Evolutionary conservation across 257 asterid genomes (phyloP).

Genomic region (Solanum rostratum): DNA sequence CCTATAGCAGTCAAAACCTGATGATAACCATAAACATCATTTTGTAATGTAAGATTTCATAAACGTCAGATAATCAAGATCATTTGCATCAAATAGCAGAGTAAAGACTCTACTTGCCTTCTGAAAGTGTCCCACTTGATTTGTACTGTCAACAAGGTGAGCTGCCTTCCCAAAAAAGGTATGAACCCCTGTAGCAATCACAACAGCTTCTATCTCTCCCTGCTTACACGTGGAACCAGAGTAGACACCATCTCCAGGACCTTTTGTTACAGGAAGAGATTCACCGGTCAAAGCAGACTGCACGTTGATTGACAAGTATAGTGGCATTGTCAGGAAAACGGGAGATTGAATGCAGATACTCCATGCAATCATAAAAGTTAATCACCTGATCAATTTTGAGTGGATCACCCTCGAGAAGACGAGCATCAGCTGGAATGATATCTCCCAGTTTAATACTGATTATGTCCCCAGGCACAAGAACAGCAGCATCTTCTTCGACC

Average conservation of each 20-base stretch:
- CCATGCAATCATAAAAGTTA: constrained; percentile 3
- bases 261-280: constrained; percentile 93
- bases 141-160: constrained; percentile 87
- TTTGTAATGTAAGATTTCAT: background rate
- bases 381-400: constrained; percentile 87
- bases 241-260: constrained; percentile 92
- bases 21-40: background rate
- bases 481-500: constrained; percentile 77
- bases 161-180: constrained; percentile 98
- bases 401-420: constrained; percentile 95
- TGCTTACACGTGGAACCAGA: constrained; percentile 99
- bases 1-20: constrained; percentile 97
- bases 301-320: constrained; percentile 5
- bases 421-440: constrained; percentile 92
- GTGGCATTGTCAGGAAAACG: background rate
- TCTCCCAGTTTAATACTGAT: constrained; percentile 89
- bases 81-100: background rate
- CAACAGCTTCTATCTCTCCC: constrained; percentile 89
- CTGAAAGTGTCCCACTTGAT: constrained; percentile 96
- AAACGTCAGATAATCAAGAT: background rate
- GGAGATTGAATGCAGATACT: background rate
- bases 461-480: constrained; percentile 88
- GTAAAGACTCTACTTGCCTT: constrained; percentile 36
- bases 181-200: constrained; percentile 95
- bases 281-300: constrained; percentile 98